Base-by-base conservation (phyloP, 2,329 filamentous ascomycete species). In the Colletotrichum sublineola region DNA sequence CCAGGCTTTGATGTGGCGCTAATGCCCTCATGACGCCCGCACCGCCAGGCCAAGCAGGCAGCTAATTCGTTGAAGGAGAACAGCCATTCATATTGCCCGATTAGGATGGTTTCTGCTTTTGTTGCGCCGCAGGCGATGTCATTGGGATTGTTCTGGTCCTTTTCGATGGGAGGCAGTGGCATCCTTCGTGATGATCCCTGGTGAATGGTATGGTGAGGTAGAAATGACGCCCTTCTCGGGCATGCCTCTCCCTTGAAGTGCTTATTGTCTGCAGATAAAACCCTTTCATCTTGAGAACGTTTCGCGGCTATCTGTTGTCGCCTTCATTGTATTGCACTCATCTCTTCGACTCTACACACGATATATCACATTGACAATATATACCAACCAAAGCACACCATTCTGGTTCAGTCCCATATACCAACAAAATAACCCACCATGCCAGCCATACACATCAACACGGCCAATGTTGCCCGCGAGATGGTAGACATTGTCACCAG, bases 101-200 rank as follows among this genome's bases (percentile, higher is more conserved):
- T 55, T 20, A 5, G 53, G 58, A 40, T 18, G 20, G 31, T 11
- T 9, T 1, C 18, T 14, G 1, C 52, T 12, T 33, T 14, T 64
- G 66, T 66, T 72, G 66, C 56, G 66, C 69, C 69, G 56, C 69
- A 55, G 29, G 42, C 58, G 46, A 72, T 72, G 66, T 72, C 69
- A 72, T 72, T 55, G 20, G 62, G 18, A 29, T 12, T 15, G 5
- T 29, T 38, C 31, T 24, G 38, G 38, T 36, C 46, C 46, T 33
- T 42, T 9, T 44, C 57, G 44, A 42, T 44, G 4, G 50, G 65
- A 60, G 69, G 60, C 60, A 24, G 53, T 50, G 53, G 60, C 40
- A 31, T 29, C 24, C 44, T 44, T 24, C 31, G 40, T 53, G 52
- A 63, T 55, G 38, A 53, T 29, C 65, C 31, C 9, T 24, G 24